Percentiles rank a stretch among this genome's conserved stretches.
phyloP scores from a whole-genome alignment of 441 rosid species.

The Arabidopsis hybrid region DNA sequence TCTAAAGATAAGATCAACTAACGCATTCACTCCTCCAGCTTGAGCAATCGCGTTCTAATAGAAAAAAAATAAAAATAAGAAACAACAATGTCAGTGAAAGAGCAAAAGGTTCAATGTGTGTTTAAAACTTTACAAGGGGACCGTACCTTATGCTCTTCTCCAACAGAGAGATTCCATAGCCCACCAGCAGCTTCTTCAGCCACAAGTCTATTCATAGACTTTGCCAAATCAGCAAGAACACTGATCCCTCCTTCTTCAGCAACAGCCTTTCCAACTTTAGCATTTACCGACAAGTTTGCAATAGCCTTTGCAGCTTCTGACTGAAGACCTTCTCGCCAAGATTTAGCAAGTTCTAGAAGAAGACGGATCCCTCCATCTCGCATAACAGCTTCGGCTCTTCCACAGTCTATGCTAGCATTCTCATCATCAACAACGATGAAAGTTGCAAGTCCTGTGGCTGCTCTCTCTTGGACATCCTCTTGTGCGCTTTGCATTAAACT shows the following conservation, averaged over 20 bases:
- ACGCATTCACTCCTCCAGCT: constrained; percentile 93
- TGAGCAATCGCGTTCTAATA: constrained; percentile 79
- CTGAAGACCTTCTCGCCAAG: constrained; percentile 92
- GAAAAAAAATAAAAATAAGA: constrained; percentile 8
- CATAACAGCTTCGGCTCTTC: constrained; percentile 96
- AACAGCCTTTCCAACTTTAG: constrained; percentile 88
- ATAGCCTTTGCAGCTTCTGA: constrained; percentile 98
- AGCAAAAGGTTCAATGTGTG: constrained; percentile 29
- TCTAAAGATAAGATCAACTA: constrained; percentile 88
- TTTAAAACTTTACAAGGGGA: background rate
- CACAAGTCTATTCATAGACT: constrained; percentile 87
- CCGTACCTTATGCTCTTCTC: constrained; percentile 93
- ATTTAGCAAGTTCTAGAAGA: constrained; percentile 81
- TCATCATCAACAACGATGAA: constrained; percentile 92
- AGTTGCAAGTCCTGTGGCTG: constrained; percentile 88
- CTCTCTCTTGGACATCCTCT: constrained; percentile 96
- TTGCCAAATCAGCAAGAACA: constrained; percentile 77
- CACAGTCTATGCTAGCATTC: constrained; percentile 88
- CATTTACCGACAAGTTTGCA: constrained; percentile 89
- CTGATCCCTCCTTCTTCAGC: constrained; percentile 91
- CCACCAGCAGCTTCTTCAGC: constrained; percentile 99
- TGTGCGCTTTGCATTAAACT: constrained; percentile 89
- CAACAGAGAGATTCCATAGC: constrained; percentile 95
- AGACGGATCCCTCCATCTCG: constrained; percentile 85
- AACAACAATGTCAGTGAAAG: constrained; percentile 22